These are phyloP conservation scores for Lipomyces yamadae DNA, from an alignment of 805 yeast genomes.

Conservation along the genomic window DNA sequence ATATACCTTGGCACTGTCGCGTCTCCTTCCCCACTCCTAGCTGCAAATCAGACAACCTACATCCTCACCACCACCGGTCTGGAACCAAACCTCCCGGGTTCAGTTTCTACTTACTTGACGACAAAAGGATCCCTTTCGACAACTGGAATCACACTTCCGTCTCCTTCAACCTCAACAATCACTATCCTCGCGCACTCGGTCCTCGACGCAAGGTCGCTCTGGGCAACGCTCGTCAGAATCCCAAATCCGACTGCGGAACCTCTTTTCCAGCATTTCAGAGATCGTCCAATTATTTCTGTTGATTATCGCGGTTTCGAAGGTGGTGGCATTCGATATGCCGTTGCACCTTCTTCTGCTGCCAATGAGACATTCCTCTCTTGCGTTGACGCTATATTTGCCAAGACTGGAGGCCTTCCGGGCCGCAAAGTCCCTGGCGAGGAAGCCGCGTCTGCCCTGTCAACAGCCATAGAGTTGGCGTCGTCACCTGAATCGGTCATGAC, in stretches of 20 bases:
- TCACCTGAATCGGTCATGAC: constrained; percentile 19
- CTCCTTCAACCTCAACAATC: constrained; percentile 36
- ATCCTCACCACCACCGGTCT: constrained; percentile 19
- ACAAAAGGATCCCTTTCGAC: constrained; percentile 34
- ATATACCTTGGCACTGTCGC: constrained; percentile 23
- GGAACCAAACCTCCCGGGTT: constrained; percentile 10
- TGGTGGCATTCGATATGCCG: constrained; percentile 31
- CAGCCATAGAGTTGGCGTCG: constrained; percentile 17
- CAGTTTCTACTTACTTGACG: constrained; percentile 22
- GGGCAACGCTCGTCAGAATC: constrained; percentile 34
- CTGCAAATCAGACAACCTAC: constrained; percentile 18
- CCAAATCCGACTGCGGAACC: constrained; percentile 12
- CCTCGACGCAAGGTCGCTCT: constrained; percentile 36
- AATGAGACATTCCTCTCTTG: neutral
- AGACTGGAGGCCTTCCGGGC: constrained; percentile 6
- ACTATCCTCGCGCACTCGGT: constrained; percentile 29
- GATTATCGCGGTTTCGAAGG: constrained; percentile 35
- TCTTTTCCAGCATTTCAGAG: constrained; percentile 26
- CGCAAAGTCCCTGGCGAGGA: constrained; percentile 16
- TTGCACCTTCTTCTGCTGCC: neutral
- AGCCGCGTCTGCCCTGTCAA: constrained; percentile 13
- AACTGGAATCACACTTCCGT: constrained; percentile 26
- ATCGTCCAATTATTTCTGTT: constrained; percentile 32
- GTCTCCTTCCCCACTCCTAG: constrained; percentile 12
- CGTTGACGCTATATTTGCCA: constrained; percentile 10